These are phyloP conservation scores for Spirogloea muscicola DNA, from an alignment of 139 green algal species.

Conservation along the genomic window DNA sequence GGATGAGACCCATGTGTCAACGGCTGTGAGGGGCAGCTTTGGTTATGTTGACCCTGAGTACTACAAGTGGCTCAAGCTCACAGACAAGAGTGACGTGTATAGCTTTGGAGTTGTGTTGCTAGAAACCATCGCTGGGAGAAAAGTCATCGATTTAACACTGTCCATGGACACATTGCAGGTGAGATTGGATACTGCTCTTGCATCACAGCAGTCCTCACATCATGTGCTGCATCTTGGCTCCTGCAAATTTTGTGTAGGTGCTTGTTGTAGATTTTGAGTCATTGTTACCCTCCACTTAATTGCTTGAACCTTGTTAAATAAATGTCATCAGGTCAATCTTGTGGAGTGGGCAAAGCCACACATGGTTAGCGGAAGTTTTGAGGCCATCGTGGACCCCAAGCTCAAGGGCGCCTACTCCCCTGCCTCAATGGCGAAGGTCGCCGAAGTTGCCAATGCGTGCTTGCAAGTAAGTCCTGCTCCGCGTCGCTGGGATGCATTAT, in stretches of 20 bases:
- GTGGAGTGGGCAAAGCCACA: slow-evolving; percentile 26
- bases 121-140: slow-evolving; percentile 13
- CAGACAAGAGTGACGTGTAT: slow-evolving; percentile 44
- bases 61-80: slow-evolving; percentile 31
- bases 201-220: no score
- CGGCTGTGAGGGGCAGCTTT: slow-evolving; percentile 35
- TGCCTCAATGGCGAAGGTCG: slow-evolving; percentile 20
- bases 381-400: slow-evolving; percentile 4
- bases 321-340: slow-evolving; percentile 22
- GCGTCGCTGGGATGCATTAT: no score
- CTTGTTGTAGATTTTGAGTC: no score
- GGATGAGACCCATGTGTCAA: slow-evolving; percentile 25
- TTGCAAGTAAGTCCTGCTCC: no score
- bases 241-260: no score
- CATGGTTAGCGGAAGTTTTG: background rate
- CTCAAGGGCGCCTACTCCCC: background rate
- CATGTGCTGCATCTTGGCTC: no score
- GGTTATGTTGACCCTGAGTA: slow-evolving; percentile 45
- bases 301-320: no score
- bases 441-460: slow-evolving; percentile 4
- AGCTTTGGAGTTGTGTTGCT: slow-evolving; percentile 45
- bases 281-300: background rate
- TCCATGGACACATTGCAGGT: background rate
- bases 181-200: no score
- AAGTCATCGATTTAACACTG: slow-evolving; percentile 21